Percentiles rank a stretch among this genome's conserved stretches.
These are phyloP conservation scores for Podosphaera xanthii DNA, from an alignment of 2,329 filamentous ascomycete species.

Conservation along the genomic window DNA sequence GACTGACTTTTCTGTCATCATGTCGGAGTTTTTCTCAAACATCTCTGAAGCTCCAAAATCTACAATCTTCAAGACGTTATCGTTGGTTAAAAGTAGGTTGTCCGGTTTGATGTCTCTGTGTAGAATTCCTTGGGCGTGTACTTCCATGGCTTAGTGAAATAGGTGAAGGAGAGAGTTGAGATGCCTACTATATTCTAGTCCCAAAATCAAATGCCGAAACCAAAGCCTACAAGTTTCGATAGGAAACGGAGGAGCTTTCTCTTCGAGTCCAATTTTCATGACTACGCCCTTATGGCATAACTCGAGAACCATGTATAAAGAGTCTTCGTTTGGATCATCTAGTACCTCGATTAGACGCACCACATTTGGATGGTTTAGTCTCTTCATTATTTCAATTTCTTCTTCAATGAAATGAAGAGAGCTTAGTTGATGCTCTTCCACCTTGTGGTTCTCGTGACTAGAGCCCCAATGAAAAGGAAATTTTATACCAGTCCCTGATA, in stretches of 20 bases:
- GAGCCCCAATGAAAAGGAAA: slow-evolving; percentile 27
- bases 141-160: slow-evolving; percentile 20
- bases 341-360: slow-evolving; percentile 83
- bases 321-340: slow-evolving; percentile 88
- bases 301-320: slow-evolving; percentile 93
- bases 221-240: slow-evolving; percentile 67
- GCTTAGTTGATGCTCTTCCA: slow-evolving; percentile 38
- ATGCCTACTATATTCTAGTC: slow-evolving; percentile 68
- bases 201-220: slow-evolving; percentile 87
- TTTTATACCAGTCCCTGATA: slow-evolving; percentile 19
- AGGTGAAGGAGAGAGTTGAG: not conserved
- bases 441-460: slow-evolving; percentile 22
- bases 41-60: slow-evolving; percentile 99
- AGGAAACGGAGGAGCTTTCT: slow-evolving; percentile 59
- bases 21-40: slow-evolving; percentile 71
- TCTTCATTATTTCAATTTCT: slow-evolving; percentile 98
- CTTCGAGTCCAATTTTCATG: slow-evolving; percentile 84
- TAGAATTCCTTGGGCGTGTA: slow-evolving; percentile 84
- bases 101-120: slow-evolving; percentile 97
- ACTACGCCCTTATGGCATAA: slow-evolving; percentile 97
- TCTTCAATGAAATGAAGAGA: slow-evolving; percentile 75
- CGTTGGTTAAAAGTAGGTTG: slow-evolving; percentile 72
- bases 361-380: slow-evolving; percentile 84
- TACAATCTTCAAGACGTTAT: slow-evolving; percentile 88
- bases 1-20: slow-evolving; percentile 81